Conservation (phyloP, 2,329 filamentous ascomycete genomes). For the Aspergillus sp. region DNA sequence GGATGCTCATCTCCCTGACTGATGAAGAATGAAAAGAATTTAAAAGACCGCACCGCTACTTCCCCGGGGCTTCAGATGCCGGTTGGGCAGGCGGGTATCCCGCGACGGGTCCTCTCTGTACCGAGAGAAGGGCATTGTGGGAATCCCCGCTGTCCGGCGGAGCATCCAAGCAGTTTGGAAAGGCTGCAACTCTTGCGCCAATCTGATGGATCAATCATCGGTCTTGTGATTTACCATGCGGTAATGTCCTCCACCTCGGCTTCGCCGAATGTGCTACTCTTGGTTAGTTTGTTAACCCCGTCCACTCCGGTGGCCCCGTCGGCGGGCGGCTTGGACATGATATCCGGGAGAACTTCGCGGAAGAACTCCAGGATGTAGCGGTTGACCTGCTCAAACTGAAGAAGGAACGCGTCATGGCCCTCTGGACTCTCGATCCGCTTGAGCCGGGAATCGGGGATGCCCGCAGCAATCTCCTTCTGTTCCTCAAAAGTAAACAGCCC, state of each 20-base stretch:
- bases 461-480: constrained; percentile 83
- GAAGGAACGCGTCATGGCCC: constrained; percentile 91
- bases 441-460: constrained; percentile 73
- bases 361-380: constrained; percentile 80
- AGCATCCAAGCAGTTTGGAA: constrained; percentile 10
- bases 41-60: constrained; percentile 33
- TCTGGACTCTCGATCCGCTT: constrained; percentile 91
- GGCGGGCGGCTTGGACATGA: constrained; percentile 68
- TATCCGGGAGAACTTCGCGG: constrained; percentile 76
- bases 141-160: constrained; percentile 4
- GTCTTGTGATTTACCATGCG: constrained; percentile 64
- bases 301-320: constrained; percentile 49
- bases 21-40: constrained; percentile 30
- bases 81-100: constrained; percentile 9
- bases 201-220: constrained; percentile 2
- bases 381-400: constrained; percentile 98
- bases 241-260: constrained; percentile 96
- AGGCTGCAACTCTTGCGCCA: constrained; percentile 32
- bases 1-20: constrained; percentile 41
- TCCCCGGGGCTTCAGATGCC: constrained; percentile 18
- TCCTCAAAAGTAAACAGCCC: constrained; percentile 96
- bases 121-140: constrained; percentile 6
- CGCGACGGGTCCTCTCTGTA: constrained; percentile 16
- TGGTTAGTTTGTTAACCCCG: constrained; percentile 63
- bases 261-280: constrained; percentile 91